Base-by-base conservation (phyloP, 2,329 filamentous ascomycete species). In the Xylariaceae sp. region DNA sequence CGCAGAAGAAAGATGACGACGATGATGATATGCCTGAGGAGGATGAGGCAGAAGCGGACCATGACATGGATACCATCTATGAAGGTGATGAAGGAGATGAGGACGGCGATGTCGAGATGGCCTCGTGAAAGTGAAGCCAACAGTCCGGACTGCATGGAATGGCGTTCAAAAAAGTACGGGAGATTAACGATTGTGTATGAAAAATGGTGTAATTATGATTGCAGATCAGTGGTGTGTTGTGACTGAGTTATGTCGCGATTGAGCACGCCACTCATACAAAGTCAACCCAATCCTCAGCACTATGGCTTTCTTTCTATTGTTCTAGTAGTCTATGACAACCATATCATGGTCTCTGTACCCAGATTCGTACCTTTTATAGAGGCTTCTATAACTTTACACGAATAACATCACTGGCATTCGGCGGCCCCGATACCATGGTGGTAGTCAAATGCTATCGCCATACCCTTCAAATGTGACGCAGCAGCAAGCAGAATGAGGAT, bases 391-490 rank as follows among this genome's bases (percentile, higher is more conserved):
- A 41, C 43, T 19, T 19, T 19, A 19, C 19, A 19, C 19, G 19
- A 19, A n/a, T 6, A 39, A 39, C 30, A n/a, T 4, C 26, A 19
- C 27, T 26, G 8, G 35, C 35, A 42, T 12, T 5, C 44, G 47
- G 54, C 30, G 26, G 75, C 77, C 11, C 78, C 80, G 39, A 77
- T 71, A 53, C 77, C 80, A 71, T 96, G 91, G 66, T 89, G 85
- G 68, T 88, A 86, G 71, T 96, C 89, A 72, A 96, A 96, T 3
- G 91, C 91, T 71, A 84, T 87, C 32, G 88, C 69, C 73, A 97
- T 79, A 47, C 89, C 91, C 50, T 84, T 85, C 56, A 97, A 75
- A 75, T 99, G 94, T 29, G 87, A 81, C 1, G 81, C 80, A 0
- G 90, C 92, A 0, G 94, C 94, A 57, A 91, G 71, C 12, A 97